These are phyloP conservation scores for Candida verbasci DNA, from an alignment of 805 yeast genomes.

Conservation along the genomic window DNA sequence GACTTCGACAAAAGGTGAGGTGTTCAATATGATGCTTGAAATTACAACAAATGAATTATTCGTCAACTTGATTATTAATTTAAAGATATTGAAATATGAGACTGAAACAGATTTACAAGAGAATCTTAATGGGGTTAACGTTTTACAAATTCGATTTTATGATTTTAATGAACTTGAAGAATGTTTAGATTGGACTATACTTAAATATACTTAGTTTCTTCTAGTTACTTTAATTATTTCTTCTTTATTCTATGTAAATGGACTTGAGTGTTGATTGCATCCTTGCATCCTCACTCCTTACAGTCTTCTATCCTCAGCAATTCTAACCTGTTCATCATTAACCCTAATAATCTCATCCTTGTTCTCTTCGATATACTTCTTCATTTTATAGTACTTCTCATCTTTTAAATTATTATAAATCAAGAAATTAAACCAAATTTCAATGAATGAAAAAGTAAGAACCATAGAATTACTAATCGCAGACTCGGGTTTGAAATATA, in stretches of 20 bases:
- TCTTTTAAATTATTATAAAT: constrained; percentile 60
- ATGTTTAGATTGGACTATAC: constrained; percentile 52
- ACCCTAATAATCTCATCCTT: constrained; percentile 29
- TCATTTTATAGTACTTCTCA: constrained; percentile 50
- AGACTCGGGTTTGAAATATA: constrained; percentile 44
- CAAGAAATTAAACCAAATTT: constrained; percentile 66
- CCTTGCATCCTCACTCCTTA: too few species aligned
- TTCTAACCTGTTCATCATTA: constrained; percentile 25
- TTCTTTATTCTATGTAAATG: too few species aligned
- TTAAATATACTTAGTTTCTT: constrained; percentile 20
- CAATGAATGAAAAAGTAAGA: constrained; percentile 56
- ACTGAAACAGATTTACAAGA: constrained; percentile 18
- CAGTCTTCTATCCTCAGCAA: too few species aligned
- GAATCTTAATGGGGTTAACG: constrained; percentile 30
- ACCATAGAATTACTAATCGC: constrained; percentile 58
- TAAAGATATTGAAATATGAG: constrained; percentile 30
- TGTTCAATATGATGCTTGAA: constrained; percentile 23
- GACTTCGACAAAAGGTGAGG: constrained; percentile 14
- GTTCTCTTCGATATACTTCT: constrained; percentile 36
- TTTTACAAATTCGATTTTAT: constrained; percentile 44
- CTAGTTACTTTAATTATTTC: constrained; percentile 27
- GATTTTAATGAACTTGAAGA: constrained; percentile 52
- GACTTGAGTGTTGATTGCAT: too few species aligned
- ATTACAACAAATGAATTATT: constrained; percentile 38
- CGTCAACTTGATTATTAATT: constrained; percentile 33